Evolutionary conservation across 1,139 yeast species (phyloP).

Genomic region (Torulaspora globosa): DNA sequence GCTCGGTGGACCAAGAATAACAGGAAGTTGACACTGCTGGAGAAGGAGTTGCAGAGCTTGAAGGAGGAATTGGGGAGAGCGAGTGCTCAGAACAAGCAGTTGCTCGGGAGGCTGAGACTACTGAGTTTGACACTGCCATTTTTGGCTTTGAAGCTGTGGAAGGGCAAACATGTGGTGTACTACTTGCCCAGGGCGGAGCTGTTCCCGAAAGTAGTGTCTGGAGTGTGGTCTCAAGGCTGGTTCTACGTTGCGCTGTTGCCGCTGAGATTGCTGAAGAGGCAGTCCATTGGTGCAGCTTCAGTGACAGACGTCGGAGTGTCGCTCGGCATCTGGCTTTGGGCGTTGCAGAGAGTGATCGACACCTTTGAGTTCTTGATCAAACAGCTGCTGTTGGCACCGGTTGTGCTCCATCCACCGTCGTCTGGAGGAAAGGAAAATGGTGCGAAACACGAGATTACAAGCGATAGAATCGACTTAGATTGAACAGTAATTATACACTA

Average conservation of each 20-base stretch:
- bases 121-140: slow-evolving; percentile 33
- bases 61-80: slow-evolving; percentile 52
- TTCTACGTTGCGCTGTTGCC: slow-evolving; percentile 31
- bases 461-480: slow-evolving; percentile 17
- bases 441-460: slow-evolving; percentile 14
- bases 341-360: slow-evolving; percentile 29
- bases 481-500: slow-evolving; percentile 7
- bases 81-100: slow-evolving; percentile 49
- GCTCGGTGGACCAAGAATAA: slow-evolving; percentile 95
- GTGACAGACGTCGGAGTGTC: slow-evolving; percentile 28
- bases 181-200: slow-evolving; percentile 27
- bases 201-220: slow-evolving; percentile 32
- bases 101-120: slow-evolving; percentile 44
- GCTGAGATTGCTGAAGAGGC: slow-evolving; percentile 16
- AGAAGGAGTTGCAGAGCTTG: slow-evolving; percentile 47
- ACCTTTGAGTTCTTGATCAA: slow-evolving; percentile 28
- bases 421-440: not conserved
- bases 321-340: slow-evolving; percentile 37
- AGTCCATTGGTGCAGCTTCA: slow-evolving; percentile 11
- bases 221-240: slow-evolving; percentile 35
- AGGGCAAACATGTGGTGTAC: slow-evolving; percentile 35
- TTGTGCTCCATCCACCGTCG: slow-evolving; percentile 6
- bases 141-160: slow-evolving; percentile 31
- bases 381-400: slow-evolving; percentile 13
- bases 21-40: slow-evolving; percentile 59